These are phyloP conservation scores for Hanseniaspora thailandica DNA, from an alignment of 805 yeast species.

Conservation along the genomic window DNA sequence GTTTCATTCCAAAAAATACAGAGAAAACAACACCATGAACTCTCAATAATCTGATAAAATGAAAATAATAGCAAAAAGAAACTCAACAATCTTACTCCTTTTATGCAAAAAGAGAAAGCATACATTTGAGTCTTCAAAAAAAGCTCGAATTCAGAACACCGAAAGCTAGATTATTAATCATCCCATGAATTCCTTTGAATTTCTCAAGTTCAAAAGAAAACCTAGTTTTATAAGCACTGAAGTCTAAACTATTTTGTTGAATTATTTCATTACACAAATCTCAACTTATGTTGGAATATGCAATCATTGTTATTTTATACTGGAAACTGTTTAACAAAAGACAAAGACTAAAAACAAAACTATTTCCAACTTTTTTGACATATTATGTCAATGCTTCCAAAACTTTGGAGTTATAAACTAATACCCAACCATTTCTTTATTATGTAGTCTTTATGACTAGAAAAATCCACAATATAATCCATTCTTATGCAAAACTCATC, in stretches of 20 bases:
- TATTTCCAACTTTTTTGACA: no score
- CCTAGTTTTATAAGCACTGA: not conserved
- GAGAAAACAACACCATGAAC: not conserved
- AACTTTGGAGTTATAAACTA: not conserved
- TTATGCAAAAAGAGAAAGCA: slow-evolving; percentile 2
- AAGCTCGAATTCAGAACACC: not conserved
- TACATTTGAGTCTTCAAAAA: not conserved
- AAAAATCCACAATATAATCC: not conserved
- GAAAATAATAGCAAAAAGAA: not conserved
- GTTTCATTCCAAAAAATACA: not conserved
- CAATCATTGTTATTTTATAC: not conserved
- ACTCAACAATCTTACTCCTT: not conserved
- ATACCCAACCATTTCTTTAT: not conserved
- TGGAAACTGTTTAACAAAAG: not conserved
- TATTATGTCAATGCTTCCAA: no score
- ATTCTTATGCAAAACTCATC: not conserved
- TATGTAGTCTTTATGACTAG: not conserved
- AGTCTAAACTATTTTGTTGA: not conserved
- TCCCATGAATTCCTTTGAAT: not conserved
- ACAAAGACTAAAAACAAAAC: no score
- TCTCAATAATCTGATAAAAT: not conserved
- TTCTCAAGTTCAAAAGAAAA: not conserved
- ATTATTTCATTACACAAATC: not conserved
- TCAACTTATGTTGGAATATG: not conserved
- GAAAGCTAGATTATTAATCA: slow-evolving; percentile 5